Evolutionary conservation across 768 basidiomycete genomes (phyloP), one percentile per base, ranked within the genome.

Genomic region (Tephrocybe sp.): DNA sequence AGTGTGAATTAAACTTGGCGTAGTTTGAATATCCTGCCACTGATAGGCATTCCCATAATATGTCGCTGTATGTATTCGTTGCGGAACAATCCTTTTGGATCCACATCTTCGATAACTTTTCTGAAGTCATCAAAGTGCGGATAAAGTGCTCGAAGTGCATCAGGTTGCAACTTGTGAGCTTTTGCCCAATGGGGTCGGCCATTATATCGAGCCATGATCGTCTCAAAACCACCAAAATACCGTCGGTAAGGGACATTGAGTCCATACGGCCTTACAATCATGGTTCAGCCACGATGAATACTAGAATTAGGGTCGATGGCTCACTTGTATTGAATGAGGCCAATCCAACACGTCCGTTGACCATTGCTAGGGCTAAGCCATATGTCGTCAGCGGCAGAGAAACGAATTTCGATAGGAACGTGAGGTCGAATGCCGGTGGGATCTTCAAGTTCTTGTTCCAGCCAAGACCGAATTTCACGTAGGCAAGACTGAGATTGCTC

Each of bases 121-220:
- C 79, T 69, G 69, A 91, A 97, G 58, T 86, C 83, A 57, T 83
- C 79, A 67, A 93, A 97, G 52, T 73, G 78, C 18, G 94, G 89
- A 69, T 98, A 98, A 10, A 88, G 68, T 46, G 59, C 61, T 44
- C 80, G 78, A 46, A 97, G 77, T 25, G 72, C 67, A 38, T 75
- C 73, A 2, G 88, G 88, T 37, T 76, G 72, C 30, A 94, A 75
- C 19, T 70, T 69, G 64, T 97, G 95, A 18, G 90, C 79, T 68
- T 98, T 98, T 0, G 94, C 95, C 95, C 95, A 98, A 71, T 98
- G 95, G 8, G 95, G 94, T 40, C 90, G 77, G 5, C 93, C 95
- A 36, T 78, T 76, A 68, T 93, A 77, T 23, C 72, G 75, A 18
- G 71, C 64, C 50, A 94, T 63, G 58, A 94, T 86, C 12, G 64